Evolutionary conservation across 208 protist genomes (phyloP).

Genomic region (Leishmania turanica): DNA sequence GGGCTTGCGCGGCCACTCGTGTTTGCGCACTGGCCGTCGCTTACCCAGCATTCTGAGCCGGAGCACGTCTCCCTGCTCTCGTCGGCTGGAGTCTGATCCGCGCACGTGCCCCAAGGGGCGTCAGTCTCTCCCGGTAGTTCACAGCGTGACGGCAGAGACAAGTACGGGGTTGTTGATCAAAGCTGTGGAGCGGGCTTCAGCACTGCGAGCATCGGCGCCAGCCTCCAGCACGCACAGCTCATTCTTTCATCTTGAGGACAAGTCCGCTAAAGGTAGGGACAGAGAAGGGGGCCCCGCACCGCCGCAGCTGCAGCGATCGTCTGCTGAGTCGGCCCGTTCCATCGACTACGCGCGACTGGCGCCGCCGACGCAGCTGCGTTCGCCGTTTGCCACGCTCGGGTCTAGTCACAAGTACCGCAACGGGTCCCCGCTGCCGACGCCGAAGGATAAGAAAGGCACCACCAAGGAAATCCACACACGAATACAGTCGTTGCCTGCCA

Average conservation of each 20-base stretch:
- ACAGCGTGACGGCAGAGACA: conserved; percentile 17
- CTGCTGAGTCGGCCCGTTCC: conserved; percentile 25
- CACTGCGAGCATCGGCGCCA: conserved; percentile 12
- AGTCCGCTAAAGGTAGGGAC: conserved; percentile 2
- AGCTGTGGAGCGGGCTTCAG: conserved; percentile 14
- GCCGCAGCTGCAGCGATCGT: conserved; percentile 17
- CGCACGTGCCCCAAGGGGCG: conserved; percentile 58
- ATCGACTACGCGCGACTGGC: conserved; percentile 50
- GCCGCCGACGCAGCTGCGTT: conserved; percentile 40
- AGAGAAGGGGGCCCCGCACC: conserved; percentile 4
- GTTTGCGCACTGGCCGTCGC: conserved; percentile 42
- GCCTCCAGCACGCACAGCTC: conserved; percentile 25
- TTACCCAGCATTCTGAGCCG: conserved; percentile 78
- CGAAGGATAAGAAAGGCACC: conserved; percentile 47
- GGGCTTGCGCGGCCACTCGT: conserved; percentile 55
- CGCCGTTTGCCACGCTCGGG: conserved; percentile 65
- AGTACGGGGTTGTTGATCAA: conserved; percentile 8
- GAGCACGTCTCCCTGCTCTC: conserved; percentile 64
- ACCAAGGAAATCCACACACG: conserved; percentile 16
- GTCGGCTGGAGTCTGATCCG: conserved; percentile 65
- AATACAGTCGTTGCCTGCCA: conserved; percentile 24
- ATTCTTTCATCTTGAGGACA: conserved; percentile 20
- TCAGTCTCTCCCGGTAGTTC: conserved; percentile 48
- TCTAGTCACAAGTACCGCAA: conserved; percentile 84
- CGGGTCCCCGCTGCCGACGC: conserved; percentile 73